Percentiles rank a stretch among this genome's conserved stretches.
phyloP scores from a whole-genome alignment of 73 alveolate genomes.

The Paraurostyla sp. region DNA sequence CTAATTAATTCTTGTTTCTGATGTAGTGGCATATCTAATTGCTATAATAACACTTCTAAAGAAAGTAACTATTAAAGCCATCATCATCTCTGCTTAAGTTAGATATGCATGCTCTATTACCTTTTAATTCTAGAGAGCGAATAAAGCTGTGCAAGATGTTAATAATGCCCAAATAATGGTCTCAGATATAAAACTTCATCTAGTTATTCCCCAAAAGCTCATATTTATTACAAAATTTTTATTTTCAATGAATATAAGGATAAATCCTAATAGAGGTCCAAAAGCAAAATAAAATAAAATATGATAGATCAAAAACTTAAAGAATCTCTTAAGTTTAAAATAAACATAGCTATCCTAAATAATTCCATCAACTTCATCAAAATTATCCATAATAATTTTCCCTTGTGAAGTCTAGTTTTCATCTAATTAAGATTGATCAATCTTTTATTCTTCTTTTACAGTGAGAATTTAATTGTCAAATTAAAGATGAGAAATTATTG shows the following conservation, averaged over 20 bases:
- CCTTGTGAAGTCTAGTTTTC: no score
- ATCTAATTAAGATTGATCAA: no score
- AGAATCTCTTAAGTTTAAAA: not conserved
- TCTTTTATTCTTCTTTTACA: no score
- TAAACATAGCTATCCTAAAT: not conserved
- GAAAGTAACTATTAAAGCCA: not conserved
- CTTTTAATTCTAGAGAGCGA: not conserved
- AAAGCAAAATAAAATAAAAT: not conserved
- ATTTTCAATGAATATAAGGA: not conserved
- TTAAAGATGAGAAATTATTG: no score
- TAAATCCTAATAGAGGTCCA: not conserved
- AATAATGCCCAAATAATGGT: not conserved
- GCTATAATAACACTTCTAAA: not conserved
- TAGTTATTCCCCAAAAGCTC: not conserved
- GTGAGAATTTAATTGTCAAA: no score
- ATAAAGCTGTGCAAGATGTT: not conserved
- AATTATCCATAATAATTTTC: no score
- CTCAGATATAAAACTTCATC: not conserved
- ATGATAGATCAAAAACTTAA: constrained; percentile 5
- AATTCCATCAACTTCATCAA: constrained; percentile 6
- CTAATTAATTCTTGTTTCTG: not conserved
- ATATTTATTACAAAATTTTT: not conserved
- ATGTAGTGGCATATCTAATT: constrained; percentile 27
- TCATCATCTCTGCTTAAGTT: not conserved
- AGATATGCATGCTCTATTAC: not conserved